Percentiles rank a stretch among this genome's conserved stretches.
Conservation (phyloP, 2,329 filamentous ascomycete genomes). For the Ceratocystis ficicola region DNA sequence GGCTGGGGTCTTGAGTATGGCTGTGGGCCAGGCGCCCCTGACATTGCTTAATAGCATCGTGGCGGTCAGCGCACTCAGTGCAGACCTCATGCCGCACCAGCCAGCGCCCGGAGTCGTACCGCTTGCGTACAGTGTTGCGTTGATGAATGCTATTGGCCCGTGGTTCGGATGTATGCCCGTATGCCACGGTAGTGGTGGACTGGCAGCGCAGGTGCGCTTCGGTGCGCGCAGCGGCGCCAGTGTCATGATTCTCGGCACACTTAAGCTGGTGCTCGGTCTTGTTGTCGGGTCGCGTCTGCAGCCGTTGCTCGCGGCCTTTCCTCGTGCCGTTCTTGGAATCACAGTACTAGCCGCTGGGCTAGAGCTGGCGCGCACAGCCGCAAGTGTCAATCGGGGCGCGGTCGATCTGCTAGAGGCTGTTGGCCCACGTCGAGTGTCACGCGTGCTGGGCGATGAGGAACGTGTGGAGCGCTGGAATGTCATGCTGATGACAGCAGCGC, state of each 20-base stretch:
- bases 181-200: constrained; percentile 81
- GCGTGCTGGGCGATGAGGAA: constrained; percentile 52
- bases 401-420: constrained; percentile 35
- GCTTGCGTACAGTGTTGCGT: constrained; percentile 67
- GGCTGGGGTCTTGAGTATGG: constrained; percentile 40
- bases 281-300: constrained; percentile 64
- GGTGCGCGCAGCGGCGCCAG: constrained; percentile 79
- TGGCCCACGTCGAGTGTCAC: constrained; percentile 26
- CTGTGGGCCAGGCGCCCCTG: constrained; percentile 75
- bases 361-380: constrained; percentile 74
- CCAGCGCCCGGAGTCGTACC: constrained; percentile 59
- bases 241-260: constrained; percentile 62
- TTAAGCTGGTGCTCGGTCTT: constrained; percentile 67
- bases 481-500: constrained; percentile 77
- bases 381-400: constrained; percentile 65
- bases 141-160: constrained; percentile 73
- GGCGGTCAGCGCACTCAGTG: constrained; percentile 67
- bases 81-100: constrained; percentile 60
- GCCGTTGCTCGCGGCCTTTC: constrained; percentile 57
- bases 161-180: constrained; percentile 95
- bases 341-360: constrained; percentile 85
- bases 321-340: constrained; percentile 63
- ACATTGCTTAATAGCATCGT: constrained; percentile 89
- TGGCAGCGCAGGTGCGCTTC: constrained; percentile 85
- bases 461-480: constrained; percentile 68